Evolutionary conservation across 78 protist species (phyloP).

Genomic region (Chrysochromulina tobinii): DNA sequence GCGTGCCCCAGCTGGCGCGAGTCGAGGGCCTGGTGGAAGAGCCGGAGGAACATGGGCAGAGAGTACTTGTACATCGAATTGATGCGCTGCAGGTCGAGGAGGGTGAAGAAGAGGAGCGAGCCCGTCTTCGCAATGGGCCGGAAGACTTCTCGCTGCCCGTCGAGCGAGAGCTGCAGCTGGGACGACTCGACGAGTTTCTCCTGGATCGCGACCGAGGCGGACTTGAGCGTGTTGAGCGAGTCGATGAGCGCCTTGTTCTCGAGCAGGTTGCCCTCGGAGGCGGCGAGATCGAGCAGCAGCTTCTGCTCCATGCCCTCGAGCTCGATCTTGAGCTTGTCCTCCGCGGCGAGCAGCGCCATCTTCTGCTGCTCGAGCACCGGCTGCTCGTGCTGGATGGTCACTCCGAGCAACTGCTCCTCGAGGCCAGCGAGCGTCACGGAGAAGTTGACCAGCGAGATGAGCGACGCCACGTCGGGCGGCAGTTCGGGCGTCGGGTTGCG

Average conservation of each 20-base stretch:
- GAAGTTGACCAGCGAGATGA: slow-evolving; percentile 69
- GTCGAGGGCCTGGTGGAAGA: slow-evolving; percentile 3
- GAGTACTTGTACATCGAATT: slow-evolving; percentile 81
- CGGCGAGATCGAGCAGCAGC: slow-evolving; percentile 70
- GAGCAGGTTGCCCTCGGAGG: slow-evolving; percentile 66
- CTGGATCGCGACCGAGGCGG: slow-evolving; percentile 33
- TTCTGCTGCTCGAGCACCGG: slow-evolving; percentile 74
- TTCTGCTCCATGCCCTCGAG: slow-evolving; percentile 70
- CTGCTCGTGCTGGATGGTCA: slow-evolving; percentile 72
- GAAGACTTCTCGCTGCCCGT: slow-evolving; percentile 77
- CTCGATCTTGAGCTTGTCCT: slow-evolving; percentile 71
- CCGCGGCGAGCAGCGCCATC: slow-evolving; percentile 61
- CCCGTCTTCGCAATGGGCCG: slow-evolving; percentile 64
- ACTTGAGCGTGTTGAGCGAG: slow-evolving; percentile 75
- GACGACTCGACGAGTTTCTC: slow-evolving; percentile 55
- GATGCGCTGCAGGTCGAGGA: slow-evolving; percentile 53
- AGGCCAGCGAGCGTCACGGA: slow-evolving; percentile 74
- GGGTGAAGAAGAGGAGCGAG: slow-evolving; percentile 64
- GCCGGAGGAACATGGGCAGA: slow-evolving; percentile 50
- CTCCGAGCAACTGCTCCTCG: slow-evolving; percentile 78
- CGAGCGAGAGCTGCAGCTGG: slow-evolving; percentile 53
- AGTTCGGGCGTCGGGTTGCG: slow-evolving; percentile 56
- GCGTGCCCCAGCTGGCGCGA: background rate
- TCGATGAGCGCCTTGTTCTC: slow-evolving; percentile 78
- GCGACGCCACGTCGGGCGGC: slow-evolving; percentile 73